Evolutionary conservation across 192 early-diverging fungal species (phyloP), one percentile per base, ranked within the genome.

Genomic region (Backusella tarrabulga): DNA sequence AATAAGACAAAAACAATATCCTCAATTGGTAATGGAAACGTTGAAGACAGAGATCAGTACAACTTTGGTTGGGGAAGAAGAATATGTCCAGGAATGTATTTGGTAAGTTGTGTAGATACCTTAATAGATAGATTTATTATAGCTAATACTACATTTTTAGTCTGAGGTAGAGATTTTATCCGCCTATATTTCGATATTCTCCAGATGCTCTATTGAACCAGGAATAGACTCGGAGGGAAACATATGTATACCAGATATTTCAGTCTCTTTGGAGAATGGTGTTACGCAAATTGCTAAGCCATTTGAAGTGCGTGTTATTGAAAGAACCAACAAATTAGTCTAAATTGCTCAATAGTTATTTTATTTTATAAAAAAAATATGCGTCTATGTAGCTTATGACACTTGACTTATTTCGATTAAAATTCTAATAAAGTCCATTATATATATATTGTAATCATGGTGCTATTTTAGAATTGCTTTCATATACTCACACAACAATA

Each of bases 1-100:
- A 34, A 42, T 14, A 56, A 38, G 41, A 23, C 42, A n/a, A 72
- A 41, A 41, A 46, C 34, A 1, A 38, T 66, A 17, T 7, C 7
- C 12, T 23, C 71, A 9, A 38, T 40, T 71, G 17, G 71, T 44
- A 73, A 73, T 35, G 77, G 77, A 15, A 71, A 34, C 0, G 54
- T 78, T 0, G n/a, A n/a, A 2, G 38, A 60, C 1, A 46, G 77
- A 1, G 77, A 78, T 35, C 71, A 73, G n/a, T 67, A 34, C 44
- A 78, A 46, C n/a, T 78, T 78, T 67, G 77, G 77, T 29, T 78
- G 69, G 69, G 77, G 77, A 63, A 52, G 73, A 60, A 54, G 73
- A 11, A 35, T 74, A 15, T 74, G 73, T 42, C 73, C 73, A 8
- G 73, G 50, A 35, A 56, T 44, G 38, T 36, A 74, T 23, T 26